Base-by-base conservation (phyloP, 768 basidiomycete genomes). In the Tricholoma sp. region DNA sequence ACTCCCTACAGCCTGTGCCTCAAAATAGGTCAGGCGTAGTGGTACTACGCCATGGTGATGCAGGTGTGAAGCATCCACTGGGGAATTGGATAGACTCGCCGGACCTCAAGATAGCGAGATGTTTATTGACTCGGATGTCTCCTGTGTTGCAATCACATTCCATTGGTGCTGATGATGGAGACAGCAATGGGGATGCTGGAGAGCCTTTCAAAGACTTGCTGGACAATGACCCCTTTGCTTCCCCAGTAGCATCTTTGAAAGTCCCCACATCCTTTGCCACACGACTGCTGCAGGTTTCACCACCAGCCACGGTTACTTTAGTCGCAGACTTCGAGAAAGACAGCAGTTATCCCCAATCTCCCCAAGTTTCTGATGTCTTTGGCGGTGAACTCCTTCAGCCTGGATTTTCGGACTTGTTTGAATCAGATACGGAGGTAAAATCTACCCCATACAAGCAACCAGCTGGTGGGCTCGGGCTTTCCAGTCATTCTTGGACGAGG, bases 371-470 rank as follows among this genome's bases (percentile, higher is more conserved):
- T 15, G 64, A 37, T 57, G 68, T 57, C 60, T 61, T 56, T 57
- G n/a, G 65, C 63, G 65, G 69, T 61, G 66, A 61, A 51, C 60
- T 62, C 55, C 67, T 61, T 55, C 72, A n/a, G 55, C 72, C 78
- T 51, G 77, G 80, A 6, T 79, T 83, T 59, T 74, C 80, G 12
- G 76, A 83, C 13, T 72, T 86, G 56, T 80, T 86, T 61, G 80
- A 81, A 51, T 71, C 75, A 3, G 70, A 68, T 10, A 74, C 73
- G 24, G 67, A 74, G 61, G 61, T 70, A 59, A 58, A 58, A 44
- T 31, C 60, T 17, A 49, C 20, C 3, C 42, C 55, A 28, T 58
- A 59, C 32, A 60, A 61, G 31, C 54, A 36, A n/a, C 42, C 44
- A 36, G 44, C 12, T 45, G 17, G 17, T 17, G 47, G 15, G 7